Base-by-base conservation (phyloP, 176 grass and related monocot genomes). In the Chloris gayana region DNA sequence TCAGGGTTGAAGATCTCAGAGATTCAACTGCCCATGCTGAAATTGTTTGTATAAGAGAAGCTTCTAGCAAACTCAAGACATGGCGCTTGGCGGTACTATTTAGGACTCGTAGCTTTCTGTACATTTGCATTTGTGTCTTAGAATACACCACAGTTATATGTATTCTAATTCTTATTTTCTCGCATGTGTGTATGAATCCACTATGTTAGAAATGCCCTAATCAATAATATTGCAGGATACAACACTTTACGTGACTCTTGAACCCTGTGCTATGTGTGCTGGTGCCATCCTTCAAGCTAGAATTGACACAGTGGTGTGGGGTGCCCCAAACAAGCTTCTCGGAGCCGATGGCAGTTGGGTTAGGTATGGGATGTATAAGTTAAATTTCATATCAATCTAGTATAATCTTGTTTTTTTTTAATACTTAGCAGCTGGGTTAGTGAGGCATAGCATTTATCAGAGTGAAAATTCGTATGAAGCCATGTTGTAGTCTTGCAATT, bases 1-100 rank as follows among this genome's bases (percentile, higher is more conserved):
- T 44, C 82, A 95, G 95, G 85, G 95, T 98, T 69, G 95, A 98
- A 89, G 95, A 93, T 83, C 86, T 84, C 57, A 98, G 95, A 80
- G 95, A 98, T 89, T 95, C 95, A 91, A 95, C 92, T 21, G 92
- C 95, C 65, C 95, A 98, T 91, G 95, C 95, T 89, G 95, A 98
- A 91, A 98, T 98, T 89, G 67, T 93, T 82, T 98, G 95, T 89
- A 98, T 98, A 84, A 87, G 90, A 57, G 95, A 98, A 88, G 95
- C 95, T 75, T 98, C 95, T 64, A 93, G 87, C 51, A 80, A 91
- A 91, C 95, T 98, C 71, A 91, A 62, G 44, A 93, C 90, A 4
- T 98, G 95, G 95, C 90, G 92, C 37, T 75, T 98, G 38, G 88
- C 90, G 71, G 95, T 98, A 98, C 39, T 69, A 47, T 77, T 85